Evolutionary conservation across 805 yeast genomes (phyloP), one percentile per base, ranked within the genome.

Genomic region (Spathaspora girioi): DNA sequence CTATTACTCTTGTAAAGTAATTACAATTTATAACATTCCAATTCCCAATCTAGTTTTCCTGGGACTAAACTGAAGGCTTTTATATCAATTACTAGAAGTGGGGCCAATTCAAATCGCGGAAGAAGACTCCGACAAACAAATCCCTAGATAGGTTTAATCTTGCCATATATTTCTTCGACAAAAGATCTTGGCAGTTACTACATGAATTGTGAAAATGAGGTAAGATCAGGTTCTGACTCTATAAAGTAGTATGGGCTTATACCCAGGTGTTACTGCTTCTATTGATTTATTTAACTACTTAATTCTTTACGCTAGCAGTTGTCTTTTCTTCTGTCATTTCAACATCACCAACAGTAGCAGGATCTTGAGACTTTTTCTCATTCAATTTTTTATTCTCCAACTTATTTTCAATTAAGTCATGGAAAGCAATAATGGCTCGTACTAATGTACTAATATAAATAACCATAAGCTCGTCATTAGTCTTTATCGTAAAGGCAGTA

Each of bases 401-500:
- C 72, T 94, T 94, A 73, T 96, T 96, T 62, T 94, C 98, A 65
- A 94, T 94, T 68, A 94, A 80, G 67, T 94, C 96, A 70, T 94
- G 97, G 80, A 94, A 93, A 10, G 98, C 96, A 64, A 94, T 87
- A 61, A 96, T 92, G 5, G 98, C 88, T 65, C 98, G 82, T 20
- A 94, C 97, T 61, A 94, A 75, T 48, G 93, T 86, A 62, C 94
- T 82, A 57, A 94, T 83, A 67, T 96, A 96, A 23, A 94, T 83
- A 64, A 90, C 80, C 99, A 96, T 93, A 60, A 96, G 77, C 69
- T 94, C 96, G 65, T 94, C 99, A 65, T 94, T 96, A 2, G 99
- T 90, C 71, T 93, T 94, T 43, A 88, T 80, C 1, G 96, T 91
- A 65, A 93, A 87, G 2, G 98, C 96, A 49, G 85, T 79, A 18